Percentiles rank a stretch among this genome's conserved stretches.
These are phyloP conservation scores for Pestalotiopsis sp. DNA, from an alignment of 2,329 filamentous ascomycete genomes.

Conservation along the genomic window DNA sequence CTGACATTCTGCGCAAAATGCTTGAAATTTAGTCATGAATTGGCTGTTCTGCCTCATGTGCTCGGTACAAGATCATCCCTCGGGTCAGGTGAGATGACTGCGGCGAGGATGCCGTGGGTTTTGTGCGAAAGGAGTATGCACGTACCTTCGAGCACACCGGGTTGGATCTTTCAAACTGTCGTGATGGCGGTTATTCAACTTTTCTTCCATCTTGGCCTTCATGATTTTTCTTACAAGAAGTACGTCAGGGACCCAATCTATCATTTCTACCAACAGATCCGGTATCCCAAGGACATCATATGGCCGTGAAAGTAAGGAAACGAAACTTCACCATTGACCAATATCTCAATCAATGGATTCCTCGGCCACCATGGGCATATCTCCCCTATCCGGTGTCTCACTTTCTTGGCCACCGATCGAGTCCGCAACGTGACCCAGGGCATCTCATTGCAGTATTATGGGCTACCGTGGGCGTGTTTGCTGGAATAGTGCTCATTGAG, in stretches of 20 bases:
- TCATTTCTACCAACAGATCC: background rate
- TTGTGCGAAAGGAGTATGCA: background rate
- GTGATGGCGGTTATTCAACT: background rate
- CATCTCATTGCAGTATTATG: slow-evolving; percentile 63
- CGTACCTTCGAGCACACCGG: background rate
- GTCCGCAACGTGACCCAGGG: slow-evolving; percentile 44
- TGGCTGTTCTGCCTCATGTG: background rate
- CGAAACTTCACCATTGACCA: slow-evolving; percentile 76
- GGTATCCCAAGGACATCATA: background rate
- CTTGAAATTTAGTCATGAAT: background rate
- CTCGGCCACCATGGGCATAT: slow-evolving; percentile 62
- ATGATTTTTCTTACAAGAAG: background rate
- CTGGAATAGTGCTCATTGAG: slow-evolving; percentile 61
- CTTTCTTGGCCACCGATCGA: slow-evolving; percentile 66
- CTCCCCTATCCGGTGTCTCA: slow-evolving; percentile 69
- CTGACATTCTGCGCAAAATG: background rate
- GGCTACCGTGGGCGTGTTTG: slow-evolving; percentile 68
- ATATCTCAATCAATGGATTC: slow-evolving; percentile 73
- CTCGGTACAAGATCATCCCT: background rate
- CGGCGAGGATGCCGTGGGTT: background rate
- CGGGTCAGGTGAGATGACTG: background rate
- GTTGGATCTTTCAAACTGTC: background rate
- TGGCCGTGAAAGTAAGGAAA: slow-evolving; percentile 12
- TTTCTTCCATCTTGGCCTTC: background rate
- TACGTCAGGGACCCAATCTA: background rate